Evolutionary conservation across 441 rosid genomes (phyloP).

Genomic region (Rhodomyrtus psidioides): DNA sequence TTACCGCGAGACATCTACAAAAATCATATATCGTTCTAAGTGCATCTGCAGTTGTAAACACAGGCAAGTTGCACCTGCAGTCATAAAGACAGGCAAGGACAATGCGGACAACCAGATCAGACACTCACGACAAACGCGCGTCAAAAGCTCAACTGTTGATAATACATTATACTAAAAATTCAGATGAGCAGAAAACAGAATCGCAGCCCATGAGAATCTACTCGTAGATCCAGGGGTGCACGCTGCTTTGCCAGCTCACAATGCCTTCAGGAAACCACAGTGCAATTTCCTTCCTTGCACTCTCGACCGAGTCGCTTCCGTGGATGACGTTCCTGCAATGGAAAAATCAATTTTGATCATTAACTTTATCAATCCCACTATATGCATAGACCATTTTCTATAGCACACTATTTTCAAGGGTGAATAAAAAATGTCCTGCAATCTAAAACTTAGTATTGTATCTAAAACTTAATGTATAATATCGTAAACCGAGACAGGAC

Average conservation of each 20-base stretch:
- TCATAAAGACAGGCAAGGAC: neutral
- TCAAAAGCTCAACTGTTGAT: neutral
- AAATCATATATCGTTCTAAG: neutral
- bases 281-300: conserved; percentile 75
- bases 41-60: neutral
- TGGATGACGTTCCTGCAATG: conserved; percentile 79
- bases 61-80: neutral
- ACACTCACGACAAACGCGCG: neutral
- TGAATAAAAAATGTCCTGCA: neutral
- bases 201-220: conserved; percentile 1
- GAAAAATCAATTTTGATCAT: neutral
- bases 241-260: conserved; percentile 74
- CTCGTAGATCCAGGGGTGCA: conserved; percentile 78
- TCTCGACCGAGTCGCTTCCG: conserved; percentile 80
- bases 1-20: neutral
- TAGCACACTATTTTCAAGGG: neutral
- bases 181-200: neutral
- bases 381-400: neutral
- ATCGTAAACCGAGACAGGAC: no score
- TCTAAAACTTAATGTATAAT: no score
- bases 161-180: neutral
- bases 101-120: neutral
- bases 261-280: conserved; percentile 89
- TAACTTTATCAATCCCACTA: neutral
- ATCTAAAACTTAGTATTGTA: no score